Evolutionary conservation across 2,329 filamentous ascomycete species (phyloP).

Genomic region (Nothopassalora personata): DNA sequence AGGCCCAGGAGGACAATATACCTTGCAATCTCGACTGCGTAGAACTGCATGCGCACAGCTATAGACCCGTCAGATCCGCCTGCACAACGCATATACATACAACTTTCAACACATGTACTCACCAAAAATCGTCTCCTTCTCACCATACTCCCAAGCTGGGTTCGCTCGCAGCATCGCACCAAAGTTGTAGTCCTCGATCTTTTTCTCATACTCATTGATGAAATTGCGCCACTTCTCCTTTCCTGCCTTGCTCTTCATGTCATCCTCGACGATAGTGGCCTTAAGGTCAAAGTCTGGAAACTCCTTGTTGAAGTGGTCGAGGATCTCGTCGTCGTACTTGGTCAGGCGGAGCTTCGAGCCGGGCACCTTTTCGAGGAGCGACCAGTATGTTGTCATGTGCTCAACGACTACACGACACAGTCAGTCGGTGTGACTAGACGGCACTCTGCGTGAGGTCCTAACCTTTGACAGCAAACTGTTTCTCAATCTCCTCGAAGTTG

Average conservation of each 20-base stretch:
- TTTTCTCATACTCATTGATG: slow-evolving; percentile 90
- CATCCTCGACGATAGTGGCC: slow-evolving; percentile 75
- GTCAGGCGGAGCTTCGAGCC: slow-evolving; percentile 88
- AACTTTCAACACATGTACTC: slow-evolving; percentile 25
- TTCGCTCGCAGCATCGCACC: slow-evolving; percentile 83
- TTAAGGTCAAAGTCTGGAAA: slow-evolving; percentile 91
- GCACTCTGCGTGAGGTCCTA: slow-evolving; percentile 9
- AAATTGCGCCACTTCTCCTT: slow-evolving; percentile 95
- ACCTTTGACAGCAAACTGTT: slow-evolving; percentile 98
- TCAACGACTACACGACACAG: slow-evolving; percentile 60
- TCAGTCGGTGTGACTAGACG: not conserved
- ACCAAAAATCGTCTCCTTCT: slow-evolving; percentile 91
- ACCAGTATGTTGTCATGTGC: slow-evolving; percentile 96
- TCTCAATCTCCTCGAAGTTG: slow-evolving; percentile 73
- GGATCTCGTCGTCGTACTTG: slow-evolving; percentile 91
- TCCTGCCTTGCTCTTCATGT: slow-evolving; percentile 95
- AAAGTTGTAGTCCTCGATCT: slow-evolving; percentile 96
- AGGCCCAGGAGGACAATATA: slow-evolving; percentile 33
- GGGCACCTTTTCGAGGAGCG: slow-evolving; percentile 82
- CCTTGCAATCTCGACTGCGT: slow-evolving; percentile 70
- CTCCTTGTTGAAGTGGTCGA: slow-evolving; percentile 75
- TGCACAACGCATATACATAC: not conserved
- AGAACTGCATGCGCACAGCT: slow-evolving; percentile 75
- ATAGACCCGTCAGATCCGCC: not conserved
- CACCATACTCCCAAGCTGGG: slow-evolving; percentile 75